Conservation (phyloP, 805 yeast species). For the Kluyveromyces nonfermentans region DNA sequence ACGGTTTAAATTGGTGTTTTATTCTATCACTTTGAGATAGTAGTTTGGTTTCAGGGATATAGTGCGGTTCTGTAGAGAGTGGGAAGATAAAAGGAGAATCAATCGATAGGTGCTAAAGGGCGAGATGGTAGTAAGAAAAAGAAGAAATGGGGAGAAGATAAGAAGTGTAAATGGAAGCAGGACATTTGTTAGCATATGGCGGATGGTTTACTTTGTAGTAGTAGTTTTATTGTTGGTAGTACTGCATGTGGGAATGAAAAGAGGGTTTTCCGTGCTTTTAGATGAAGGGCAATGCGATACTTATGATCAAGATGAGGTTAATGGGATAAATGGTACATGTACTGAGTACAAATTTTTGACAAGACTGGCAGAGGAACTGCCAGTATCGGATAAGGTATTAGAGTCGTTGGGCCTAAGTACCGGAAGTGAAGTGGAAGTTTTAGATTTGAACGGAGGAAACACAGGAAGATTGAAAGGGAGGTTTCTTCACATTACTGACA, state of each 20-base stretch:
- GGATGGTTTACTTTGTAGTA: neutral
- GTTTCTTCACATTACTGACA: constrained; percentile 77
- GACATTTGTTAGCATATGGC: neutral
- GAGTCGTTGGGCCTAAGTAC: constrained; percentile 11
- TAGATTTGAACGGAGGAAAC: constrained; percentile 7
- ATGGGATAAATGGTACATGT: neutral
- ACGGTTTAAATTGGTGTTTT: too few species aligned
- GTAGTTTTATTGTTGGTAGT: neutral
- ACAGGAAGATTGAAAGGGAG: constrained; percentile 48
- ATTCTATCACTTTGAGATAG: too few species aligned
- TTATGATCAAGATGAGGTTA: neutral
- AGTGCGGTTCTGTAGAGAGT: neutral
- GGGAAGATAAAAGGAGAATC: neutral
- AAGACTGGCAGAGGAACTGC: neutral
- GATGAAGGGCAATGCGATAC: neutral
- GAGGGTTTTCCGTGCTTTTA: neutral
- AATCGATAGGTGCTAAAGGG: neutral
- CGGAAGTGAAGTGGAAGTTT: constrained; percentile 6
- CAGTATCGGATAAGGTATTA: neutral
- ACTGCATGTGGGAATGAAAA: neutral
- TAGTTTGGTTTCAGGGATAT: neutral
- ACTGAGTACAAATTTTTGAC: neutral
- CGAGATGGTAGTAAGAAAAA: neutral
- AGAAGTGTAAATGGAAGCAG: neutral
- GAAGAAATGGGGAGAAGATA: neutral